Base-by-base conservation (phyloP, 2,329 filamentous ascomycete genomes). In the Trichophyton equinum region DNA sequence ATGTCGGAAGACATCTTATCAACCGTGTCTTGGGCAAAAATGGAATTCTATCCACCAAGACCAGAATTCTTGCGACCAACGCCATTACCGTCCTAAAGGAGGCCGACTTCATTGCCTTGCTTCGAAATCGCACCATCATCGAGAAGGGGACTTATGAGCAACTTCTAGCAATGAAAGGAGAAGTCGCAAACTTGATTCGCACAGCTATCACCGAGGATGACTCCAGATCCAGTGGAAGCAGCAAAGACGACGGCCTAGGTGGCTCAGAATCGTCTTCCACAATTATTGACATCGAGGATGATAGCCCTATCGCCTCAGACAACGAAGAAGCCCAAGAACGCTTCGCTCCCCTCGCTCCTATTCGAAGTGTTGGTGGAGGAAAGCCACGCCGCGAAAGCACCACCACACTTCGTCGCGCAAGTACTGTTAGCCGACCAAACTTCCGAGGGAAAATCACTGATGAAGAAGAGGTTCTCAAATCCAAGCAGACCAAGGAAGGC, bases 1-100 rank as follows among this genome's bases (percentile, higher is more conserved):
- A 99, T 70, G 94, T 99, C 62, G 94, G 94, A 57, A 83, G 89
- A 65, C 94, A 99, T 75, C 82, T 99, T 61, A 96, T 96, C 68
- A 88, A 97, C 71, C 89, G 94, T 64, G 94, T 99, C 0, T 83
- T 99, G 40, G 94, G 94, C 11, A 81, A 87, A 3, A 87, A 86
- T 64, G 94, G 94, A 65, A 78, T 99, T 5, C 81, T 99, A 25
- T 82, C 79, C 58, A 83, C 86, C 44, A 97, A 97, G 76, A 96
- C 92, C 5, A 85, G 92, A 65, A 88, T 99, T 60, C 80, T 99
- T 57, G 91, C 94, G 8, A 99, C 94, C 20, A 99, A 99, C 71
- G 88, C 94, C 0, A 96, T 99, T 62, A 85, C 91, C 4, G 90
- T 99, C 4, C 78, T 99, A 36, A 85, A 87, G 69, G 88, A 95